Evolutionary conservation across 2,329 filamentous ascomycete species (phyloP).

Genomic region (Fusarium devonianum): DNA sequence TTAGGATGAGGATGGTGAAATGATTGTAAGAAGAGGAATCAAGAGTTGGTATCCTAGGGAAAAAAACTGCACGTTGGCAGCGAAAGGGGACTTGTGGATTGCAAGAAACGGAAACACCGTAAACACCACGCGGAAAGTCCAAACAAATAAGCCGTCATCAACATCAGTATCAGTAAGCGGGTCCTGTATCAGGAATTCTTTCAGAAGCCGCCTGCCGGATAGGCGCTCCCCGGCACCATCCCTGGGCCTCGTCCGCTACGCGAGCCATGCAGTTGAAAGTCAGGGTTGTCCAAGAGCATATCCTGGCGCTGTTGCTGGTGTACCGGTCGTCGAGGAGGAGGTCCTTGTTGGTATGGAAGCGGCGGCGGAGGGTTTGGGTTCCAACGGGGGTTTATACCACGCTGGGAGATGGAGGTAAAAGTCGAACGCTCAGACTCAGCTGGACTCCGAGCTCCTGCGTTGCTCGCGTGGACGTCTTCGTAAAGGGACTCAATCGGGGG

Average conservation of each 20-base stretch:
- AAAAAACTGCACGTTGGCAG: conserved; percentile 8
- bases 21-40: conserved; percentile 19
- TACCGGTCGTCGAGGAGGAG: conserved; percentile 53
- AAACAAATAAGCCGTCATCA: background rate
- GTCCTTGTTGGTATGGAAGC: conserved; percentile 52
- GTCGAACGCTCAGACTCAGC: conserved; percentile 80
- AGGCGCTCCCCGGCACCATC: conserved; percentile 62
- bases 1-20: conserved; percentile 19
- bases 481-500: conserved; percentile 55
- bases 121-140: background rate
- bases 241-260: conserved; percentile 49
- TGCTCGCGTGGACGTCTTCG: conserved; percentile 66
- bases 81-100: conserved; percentile 5
- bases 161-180: conserved; percentile 2
- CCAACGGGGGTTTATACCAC: conserved; percentile 90
- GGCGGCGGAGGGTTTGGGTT: conserved; percentile 61
- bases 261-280: conserved; percentile 75
- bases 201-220: conserved; percentile 51
- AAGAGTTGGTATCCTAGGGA: conserved; percentile 14
- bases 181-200: conserved; percentile 13
- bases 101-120: conserved; percentile 12
- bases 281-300: conserved; percentile 81
- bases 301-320: conserved; percentile 71
- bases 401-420: conserved; percentile 90
- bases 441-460: conserved; percentile 69